Evolutionary conservation across 805 yeast genomes (phyloP).

Genomic region (Yamadazyma phyllophila): DNA sequence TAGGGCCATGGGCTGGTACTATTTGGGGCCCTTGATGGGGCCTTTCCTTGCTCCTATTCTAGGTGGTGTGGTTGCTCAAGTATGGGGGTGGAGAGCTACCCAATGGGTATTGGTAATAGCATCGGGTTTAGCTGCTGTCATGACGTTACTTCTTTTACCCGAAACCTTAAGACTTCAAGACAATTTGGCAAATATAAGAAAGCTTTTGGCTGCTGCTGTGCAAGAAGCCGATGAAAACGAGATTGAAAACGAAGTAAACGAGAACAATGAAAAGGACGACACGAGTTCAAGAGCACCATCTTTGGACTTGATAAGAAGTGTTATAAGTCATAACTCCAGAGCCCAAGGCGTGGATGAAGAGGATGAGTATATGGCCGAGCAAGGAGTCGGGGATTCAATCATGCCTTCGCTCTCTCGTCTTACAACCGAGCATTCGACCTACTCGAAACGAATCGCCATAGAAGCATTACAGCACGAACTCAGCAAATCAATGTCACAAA

Average conservation of each 20-base stretch:
- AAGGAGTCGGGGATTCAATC: conserved; percentile 37
- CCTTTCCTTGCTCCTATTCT: conserved; percentile 75
- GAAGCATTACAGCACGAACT: conserved; percentile 18
- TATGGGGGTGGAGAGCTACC: conserved; percentile 87
- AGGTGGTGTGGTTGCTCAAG: conserved; percentile 70
- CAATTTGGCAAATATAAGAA: conserved; percentile 51
- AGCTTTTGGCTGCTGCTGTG: conserved; percentile 28
- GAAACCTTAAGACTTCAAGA: conserved; percentile 74
- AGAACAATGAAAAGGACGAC: conserved; percentile 10
- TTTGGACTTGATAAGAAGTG: background rate
- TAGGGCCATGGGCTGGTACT: conserved; percentile 73
- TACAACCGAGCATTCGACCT: conserved; percentile 31
- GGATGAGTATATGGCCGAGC: conserved; percentile 6
- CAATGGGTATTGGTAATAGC: conserved; percentile 79
- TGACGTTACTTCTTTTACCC: conserved; percentile 62
- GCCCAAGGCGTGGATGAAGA: background rate
- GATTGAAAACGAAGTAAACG: background rate
- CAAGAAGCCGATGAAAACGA: conserved; percentile 3
- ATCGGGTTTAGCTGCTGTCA: conserved; percentile 50
- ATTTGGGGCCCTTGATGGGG: conserved; percentile 78
- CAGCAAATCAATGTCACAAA: conserved; percentile 3
- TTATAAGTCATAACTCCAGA: conserved; percentile 29
- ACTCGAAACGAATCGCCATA: conserved; percentile 26
- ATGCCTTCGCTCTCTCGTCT: conserved; percentile 39
- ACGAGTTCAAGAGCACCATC: conserved; percentile 4